phyloP scores from a whole-genome alignment of 2,329 filamentous ascomycete species.

The Ophiostoma novo-ulmi region DNA sequence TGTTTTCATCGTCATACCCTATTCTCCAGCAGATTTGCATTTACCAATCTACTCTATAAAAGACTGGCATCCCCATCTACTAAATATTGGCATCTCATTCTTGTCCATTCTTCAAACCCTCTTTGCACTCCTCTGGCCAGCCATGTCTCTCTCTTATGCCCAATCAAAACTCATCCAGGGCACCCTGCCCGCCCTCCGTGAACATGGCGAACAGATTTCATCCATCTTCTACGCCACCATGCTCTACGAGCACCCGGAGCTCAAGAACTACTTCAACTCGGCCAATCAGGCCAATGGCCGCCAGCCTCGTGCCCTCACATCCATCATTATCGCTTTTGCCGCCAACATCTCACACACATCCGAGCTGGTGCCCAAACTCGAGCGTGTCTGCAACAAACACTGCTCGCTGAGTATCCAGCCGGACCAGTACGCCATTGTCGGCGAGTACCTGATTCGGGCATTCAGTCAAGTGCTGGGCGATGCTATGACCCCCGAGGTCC shows the following conservation, averaged over 20 bases:
- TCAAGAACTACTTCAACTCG: conserved; percentile 66
- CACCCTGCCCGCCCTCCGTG: conserved; percentile 62
- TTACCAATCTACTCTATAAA: background rate
- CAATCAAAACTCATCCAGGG: conserved; percentile 63
- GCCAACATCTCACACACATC: conserved; percentile 61
- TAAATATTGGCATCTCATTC: background rate
- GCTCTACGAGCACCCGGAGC: conserved; percentile 58
- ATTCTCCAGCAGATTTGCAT: background rate
- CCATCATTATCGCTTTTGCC: conserved; percentile 65
- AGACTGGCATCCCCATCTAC: background rate
- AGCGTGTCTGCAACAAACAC: conserved; percentile 65
- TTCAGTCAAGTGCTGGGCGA: conserved; percentile 63
- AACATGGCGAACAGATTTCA: conserved; percentile 64
- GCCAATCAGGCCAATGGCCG: conserved; percentile 59
- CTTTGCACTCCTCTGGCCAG: background rate
- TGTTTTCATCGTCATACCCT: conserved; percentile 7
- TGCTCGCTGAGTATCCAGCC: conserved; percentile 63
- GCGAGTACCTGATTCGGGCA: conserved; percentile 61
- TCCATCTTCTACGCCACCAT: conserved; percentile 68
- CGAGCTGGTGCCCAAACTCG: conserved; percentile 49
- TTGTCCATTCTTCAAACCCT: background rate
- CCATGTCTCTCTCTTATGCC: conserved; percentile 42
- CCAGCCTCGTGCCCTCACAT: conserved; percentile 58
- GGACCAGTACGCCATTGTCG: conserved; percentile 66
- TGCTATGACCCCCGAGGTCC: conserved; percentile 59